phyloP scores from a whole-genome alignment of 768 basidiomycete genomes.

The Lentinula edodes region DNA sequence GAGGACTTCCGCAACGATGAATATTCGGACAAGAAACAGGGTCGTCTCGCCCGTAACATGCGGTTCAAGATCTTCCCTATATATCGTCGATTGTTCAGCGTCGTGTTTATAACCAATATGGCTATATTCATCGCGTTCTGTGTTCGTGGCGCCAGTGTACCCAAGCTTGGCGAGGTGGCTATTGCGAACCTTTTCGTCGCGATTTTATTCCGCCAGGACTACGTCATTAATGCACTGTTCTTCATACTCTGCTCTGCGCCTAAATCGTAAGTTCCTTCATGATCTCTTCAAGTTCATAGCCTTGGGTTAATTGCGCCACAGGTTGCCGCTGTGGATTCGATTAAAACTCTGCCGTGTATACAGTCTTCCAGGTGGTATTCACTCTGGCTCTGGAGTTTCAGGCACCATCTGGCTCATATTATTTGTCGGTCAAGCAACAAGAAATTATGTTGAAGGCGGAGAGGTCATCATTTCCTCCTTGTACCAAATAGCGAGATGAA shows the following conservation, averaged over 20 bases:
- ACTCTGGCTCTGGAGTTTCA: slow-evolving; percentile 51
- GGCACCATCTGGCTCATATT: slow-evolving; percentile 50
- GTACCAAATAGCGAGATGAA: slow-evolving; percentile 3
- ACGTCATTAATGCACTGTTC: slow-evolving; percentile 56
- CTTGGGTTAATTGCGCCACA: not conserved
- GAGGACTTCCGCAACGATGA: slow-evolving; percentile 32
- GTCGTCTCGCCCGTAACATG: slow-evolving; percentile 28
- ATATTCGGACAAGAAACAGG: slow-evolving; percentile 30
- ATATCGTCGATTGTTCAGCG: slow-evolving; percentile 50
- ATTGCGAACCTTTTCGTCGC: slow-evolving; percentile 42
- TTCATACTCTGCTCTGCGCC: slow-evolving; percentile 45
- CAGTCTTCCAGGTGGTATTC: slow-evolving; percentile 55
- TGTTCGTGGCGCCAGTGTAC: slow-evolving; percentile 28
- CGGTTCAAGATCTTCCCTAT: slow-evolving; percentile 34
- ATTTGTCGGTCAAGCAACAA: slow-evolving; percentile 46
- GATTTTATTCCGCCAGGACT: slow-evolving; percentile 36
- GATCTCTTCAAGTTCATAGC: not conserved
- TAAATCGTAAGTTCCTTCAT: slow-evolving; percentile 15
- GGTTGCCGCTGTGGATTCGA: slow-evolving; percentile 31
- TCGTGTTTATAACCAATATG: slow-evolving; percentile 52
- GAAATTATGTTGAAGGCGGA: slow-evolving; percentile 34
- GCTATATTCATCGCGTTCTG: slow-evolving; percentile 41
- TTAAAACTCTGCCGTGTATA: slow-evolving; percentile 49
- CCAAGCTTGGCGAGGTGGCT: slow-evolving; percentile 32
- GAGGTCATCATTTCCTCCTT: slow-evolving; percentile 18